A percentile compares a stretch with the other conserved stretches of the same genome.
Evolutionary conservation across 2,329 filamentous ascomycete genomes (phyloP).

Genomic region (Aotearoamyces nothofagi): DNA sequence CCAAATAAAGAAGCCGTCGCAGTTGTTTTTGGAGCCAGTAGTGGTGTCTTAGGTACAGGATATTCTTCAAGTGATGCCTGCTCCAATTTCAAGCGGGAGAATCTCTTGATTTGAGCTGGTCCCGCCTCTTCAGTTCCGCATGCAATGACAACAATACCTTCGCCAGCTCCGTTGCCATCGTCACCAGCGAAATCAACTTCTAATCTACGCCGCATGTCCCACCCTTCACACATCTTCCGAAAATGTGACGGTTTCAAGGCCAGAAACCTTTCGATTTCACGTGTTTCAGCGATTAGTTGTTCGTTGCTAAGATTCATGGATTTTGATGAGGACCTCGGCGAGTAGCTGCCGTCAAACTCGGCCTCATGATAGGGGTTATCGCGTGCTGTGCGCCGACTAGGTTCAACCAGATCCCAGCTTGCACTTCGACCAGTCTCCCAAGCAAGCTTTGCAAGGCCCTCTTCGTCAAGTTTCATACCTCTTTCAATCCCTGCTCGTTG

Average conservation of each 20-base stretch:
- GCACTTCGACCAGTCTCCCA: constrained; percentile 70
- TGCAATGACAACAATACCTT: constrained; percentile 59
- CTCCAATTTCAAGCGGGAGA: constrained; percentile 31
- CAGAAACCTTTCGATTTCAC: constrained; percentile 67
- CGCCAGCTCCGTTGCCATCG: constrained; percentile 61
- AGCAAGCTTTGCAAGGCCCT: constrained; percentile 48
- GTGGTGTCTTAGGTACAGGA: constrained; percentile 16
- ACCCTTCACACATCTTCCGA: constrained; percentile 61
- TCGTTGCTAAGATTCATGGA: constrained; percentile 54
- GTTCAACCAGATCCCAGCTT: constrained; percentile 69
- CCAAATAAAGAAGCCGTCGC: constrained; percentile 19
- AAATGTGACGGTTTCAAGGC: constrained; percentile 63
- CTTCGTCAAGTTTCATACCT: constrained; percentile 24
- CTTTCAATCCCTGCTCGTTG: constrained; percentile 33
- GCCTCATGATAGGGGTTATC: constrained; percentile 60
- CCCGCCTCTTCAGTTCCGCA: constrained; percentile 33
- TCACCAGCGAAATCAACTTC: constrained; percentile 83
- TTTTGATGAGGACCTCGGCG: constrained; percentile 63
- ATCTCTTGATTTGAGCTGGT: constrained; percentile 36
- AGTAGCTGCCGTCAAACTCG: constrained; percentile 58
- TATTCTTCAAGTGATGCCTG: constrained; percentile 17
- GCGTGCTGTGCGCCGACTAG: constrained; percentile 56
- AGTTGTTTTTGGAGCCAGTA: constrained; percentile 8
- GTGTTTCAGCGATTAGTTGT: constrained; percentile 61
- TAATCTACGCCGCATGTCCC: constrained; percentile 80